These are phyloP conservation scores for Camellia granthamiana DNA, from an alignment of 148 eudicot species.

Conservation along the genomic window DNA sequence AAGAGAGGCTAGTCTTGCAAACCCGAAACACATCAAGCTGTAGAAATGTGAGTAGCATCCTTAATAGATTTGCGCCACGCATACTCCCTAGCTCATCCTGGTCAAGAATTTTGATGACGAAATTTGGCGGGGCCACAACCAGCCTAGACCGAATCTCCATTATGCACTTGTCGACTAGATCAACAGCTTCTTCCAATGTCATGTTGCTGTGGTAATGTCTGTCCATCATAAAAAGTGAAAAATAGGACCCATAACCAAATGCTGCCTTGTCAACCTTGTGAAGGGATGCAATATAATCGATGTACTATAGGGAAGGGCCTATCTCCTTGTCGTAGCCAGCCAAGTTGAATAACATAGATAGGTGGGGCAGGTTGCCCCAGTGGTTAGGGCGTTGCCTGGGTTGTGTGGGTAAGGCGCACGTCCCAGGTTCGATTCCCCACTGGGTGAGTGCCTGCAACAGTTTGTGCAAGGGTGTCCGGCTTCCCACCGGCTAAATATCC, in stretches of 20 bases:
- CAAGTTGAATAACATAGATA: no score
- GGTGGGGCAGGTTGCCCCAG: no score
- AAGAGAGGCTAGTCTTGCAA: not conserved
- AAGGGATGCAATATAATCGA: conserved; percentile 78
- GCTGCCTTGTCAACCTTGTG: conserved; percentile 90
- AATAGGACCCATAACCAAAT: conserved; percentile 84
- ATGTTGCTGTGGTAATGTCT: conserved; percentile 65
- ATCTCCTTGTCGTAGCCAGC: conserved; percentile 83
- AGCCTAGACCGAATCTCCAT: conserved; percentile 68
- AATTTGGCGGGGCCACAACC: conserved; percentile 86
- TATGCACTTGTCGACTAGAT: conserved; percentile 74
- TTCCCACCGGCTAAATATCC: no score
- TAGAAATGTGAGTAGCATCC: conserved; percentile 36
- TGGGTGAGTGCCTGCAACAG: no score
- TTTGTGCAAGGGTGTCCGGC: no score
- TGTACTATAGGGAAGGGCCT: conserved; percentile 80
- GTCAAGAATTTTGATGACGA: conserved; percentile 82
- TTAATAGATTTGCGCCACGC: conserved; percentile 78
- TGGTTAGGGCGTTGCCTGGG: no score
- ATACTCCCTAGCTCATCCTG: conserved; percentile 63
- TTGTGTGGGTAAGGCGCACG: no score
- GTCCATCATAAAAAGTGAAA: conserved; percentile 86
- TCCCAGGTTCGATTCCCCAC: no score
- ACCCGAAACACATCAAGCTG: conserved; percentile 24
- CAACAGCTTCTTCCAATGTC: conserved; percentile 72